phyloP scores from a whole-genome alignment of 192 early-diverging fungal genomes.

The Mycoemilia scoparia region DNA sequence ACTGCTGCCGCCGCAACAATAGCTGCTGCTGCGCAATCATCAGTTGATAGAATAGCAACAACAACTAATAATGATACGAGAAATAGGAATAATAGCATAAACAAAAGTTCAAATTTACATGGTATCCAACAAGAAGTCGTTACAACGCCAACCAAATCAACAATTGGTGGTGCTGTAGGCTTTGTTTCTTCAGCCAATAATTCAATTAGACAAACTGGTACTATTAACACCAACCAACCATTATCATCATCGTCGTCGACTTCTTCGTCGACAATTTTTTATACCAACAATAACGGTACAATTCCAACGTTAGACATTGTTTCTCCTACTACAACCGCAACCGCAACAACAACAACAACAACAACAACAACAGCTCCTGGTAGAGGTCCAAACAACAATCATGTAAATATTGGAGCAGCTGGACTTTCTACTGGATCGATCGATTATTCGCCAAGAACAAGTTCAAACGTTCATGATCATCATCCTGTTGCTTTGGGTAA shows the following conservation, averaged over 20 bases:
- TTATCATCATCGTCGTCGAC: neutral
- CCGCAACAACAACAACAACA: constrained; percentile 2
- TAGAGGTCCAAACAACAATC: too few species aligned
- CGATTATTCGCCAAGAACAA: constrained; percentile 14
- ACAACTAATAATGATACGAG: too few species aligned
- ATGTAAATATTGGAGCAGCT: constrained; percentile 18
- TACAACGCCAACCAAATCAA: too few species aligned
- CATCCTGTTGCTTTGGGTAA: too few species aligned
- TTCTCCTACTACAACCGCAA: constrained; percentile 3
- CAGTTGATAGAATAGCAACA: too few species aligned
- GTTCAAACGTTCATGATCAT: constrained; percentile 24
- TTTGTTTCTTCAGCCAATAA: constrained; percentile 4
- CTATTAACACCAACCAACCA: constrained; percentile 16
- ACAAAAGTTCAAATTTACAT: too few species aligned
- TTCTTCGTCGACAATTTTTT: neutral
- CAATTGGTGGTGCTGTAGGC: constrained; percentile 24
- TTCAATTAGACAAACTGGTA: constrained; percentile 5
- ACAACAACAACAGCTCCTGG: constrained; percentile 13
- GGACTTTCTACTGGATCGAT: constrained; percentile 27
- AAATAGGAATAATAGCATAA: too few species aligned
- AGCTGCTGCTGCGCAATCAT: too few species aligned
- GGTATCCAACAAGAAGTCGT: too few species aligned
- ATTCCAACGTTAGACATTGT: constrained; percentile 4
- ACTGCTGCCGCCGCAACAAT: too few species aligned
- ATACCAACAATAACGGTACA: constrained; percentile 4